phyloP scores from a whole-genome alignment of 176 grass and related monocot species.

The Leersia perrieri region DNA sequence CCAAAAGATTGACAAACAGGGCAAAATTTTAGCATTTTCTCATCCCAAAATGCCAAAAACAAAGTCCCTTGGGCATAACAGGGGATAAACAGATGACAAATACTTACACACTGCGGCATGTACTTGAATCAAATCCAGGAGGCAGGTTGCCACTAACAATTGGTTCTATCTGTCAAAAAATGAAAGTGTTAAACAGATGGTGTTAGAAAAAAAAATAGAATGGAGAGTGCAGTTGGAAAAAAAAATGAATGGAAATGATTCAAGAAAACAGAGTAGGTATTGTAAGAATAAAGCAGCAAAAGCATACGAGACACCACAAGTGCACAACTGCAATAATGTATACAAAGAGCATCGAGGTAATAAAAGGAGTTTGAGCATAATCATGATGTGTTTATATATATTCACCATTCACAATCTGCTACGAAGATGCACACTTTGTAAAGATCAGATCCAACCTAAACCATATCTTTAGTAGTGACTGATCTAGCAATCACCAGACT shows the following conservation, averaged over 20 bases:
- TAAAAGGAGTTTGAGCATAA: not conserved
- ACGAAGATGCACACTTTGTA: not conserved
- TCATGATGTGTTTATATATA: not conserved
- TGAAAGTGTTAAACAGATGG: conserved; percentile 36
- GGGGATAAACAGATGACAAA: conserved; percentile 29
- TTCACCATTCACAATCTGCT: not conserved
- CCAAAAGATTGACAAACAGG: not conserved
- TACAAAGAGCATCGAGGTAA: not conserved
- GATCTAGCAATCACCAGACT: not conserved
- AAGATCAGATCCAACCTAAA: not conserved
- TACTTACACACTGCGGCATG: conserved; percentile 99
- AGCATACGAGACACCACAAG: not conserved
- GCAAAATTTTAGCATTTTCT: too few species aligned
- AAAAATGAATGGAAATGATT: conserved; percentile 4
- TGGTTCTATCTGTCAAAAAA: conserved; percentile 88
- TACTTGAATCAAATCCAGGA: conserved; percentile 96
- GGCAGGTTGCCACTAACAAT: conserved; percentile 95
- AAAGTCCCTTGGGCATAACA: conserved; percentile 4
- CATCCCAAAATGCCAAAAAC: too few species aligned
- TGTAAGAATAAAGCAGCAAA: conserved; percentile 11
- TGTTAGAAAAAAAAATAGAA: too few species aligned
- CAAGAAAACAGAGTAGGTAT: conserved; percentile 17
- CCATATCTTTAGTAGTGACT: not conserved
- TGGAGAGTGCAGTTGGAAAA: too few species aligned
- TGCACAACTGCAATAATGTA: not conserved